These are phyloP conservation scores for Pulveroboletus ravenelii DNA, from an alignment of 768 basidiomycete species.

Conservation along the genomic window DNA sequence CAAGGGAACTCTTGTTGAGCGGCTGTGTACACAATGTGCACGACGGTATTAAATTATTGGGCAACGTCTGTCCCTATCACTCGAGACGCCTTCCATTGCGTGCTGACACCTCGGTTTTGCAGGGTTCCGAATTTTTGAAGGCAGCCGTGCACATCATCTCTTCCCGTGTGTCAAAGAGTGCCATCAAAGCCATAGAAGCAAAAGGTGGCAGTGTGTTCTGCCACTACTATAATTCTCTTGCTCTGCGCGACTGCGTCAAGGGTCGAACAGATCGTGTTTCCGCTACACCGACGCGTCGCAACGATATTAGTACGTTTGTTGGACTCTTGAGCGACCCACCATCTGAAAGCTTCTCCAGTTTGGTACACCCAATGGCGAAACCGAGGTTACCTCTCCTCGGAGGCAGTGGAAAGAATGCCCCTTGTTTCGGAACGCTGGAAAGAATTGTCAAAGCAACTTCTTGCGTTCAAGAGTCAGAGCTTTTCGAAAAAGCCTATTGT, in stretches of 20 bases:
- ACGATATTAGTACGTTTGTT: constrained; percentile 68
- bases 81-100: background rate
- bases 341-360: constrained; percentile 36
- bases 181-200: constrained; percentile 79
- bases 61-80: constrained; percentile 47
- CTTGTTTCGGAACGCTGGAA: constrained; percentile 70
- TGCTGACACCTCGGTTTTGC: background rate
- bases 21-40: constrained; percentile 85
- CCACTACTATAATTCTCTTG: constrained; percentile 86
- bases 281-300: constrained; percentile 81
- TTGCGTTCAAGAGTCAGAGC: constrained; percentile 41
- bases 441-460: constrained; percentile 56
- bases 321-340: background rate
- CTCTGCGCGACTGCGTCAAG: constrained; percentile 74
- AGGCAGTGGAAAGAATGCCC: constrained; percentile 55
- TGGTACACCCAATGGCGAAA: constrained; percentile 76
- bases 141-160: constrained; percentile 74
- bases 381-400: constrained; percentile 67
- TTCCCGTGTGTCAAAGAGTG: constrained; percentile 81
- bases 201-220: constrained; percentile 82
- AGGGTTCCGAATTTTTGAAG: constrained; percentile 67
- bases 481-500: constrained; percentile 26
- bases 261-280: constrained; percentile 63
- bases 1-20: constrained; percentile 75
- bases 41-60: constrained; percentile 89